Evolutionary conservation across 164 flowering plant genomes (phyloP), one percentile per base, ranked within the genome.

Genomic region (Buxus sempervirens): DNA sequence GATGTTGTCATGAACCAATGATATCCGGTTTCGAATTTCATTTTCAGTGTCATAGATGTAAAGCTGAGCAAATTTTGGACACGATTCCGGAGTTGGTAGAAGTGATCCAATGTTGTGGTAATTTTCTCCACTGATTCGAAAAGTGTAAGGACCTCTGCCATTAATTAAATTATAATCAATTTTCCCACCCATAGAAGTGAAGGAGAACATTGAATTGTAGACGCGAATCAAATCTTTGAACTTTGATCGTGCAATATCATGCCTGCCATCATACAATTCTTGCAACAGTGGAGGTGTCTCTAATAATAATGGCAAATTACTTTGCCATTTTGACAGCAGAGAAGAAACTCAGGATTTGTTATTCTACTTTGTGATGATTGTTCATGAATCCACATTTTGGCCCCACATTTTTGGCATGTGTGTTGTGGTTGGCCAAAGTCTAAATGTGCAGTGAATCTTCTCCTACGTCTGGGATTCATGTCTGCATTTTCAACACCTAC

Each of bases 31-130:
- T 1, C 4, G 8, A 2, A 63, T 24, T 23, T 70, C 67, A 55
- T 70, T 21, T 36, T 45, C 9, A 10, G 51, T 36, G 56, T 70
- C 67, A 41, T 70, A 63, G 0, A 63, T 36, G 19, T 70, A 63
- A 15, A 63, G 36, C 26, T 70, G 67, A 9, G 62, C n/a, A 58
- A 56, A 63, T 23, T 41, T 22, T 5, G 67, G 62, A 1, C 3
- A 36, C 24, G n/a, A 9, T 54, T 15, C 57, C 0, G n/a, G 56
- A 1, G 1, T 2, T 7, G 23, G 56, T 14, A 54, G 56, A 14
- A 54, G 19, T 14, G 21, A 54, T 54, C 56, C 56, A 54, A 54
- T 54, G 5, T 22, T 54, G 20, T 54, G 56, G 20, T 54, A 54
- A 54, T 54, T 54, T 19, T 7, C 56, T 1, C 21, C 56, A 19